Percentiles rank a stretch among this genome's conserved stretches.
Evolutionary conservation across 2,329 filamentous ascomycete species (phyloP).

Genomic region (Epichloe aotearoae): DNA sequence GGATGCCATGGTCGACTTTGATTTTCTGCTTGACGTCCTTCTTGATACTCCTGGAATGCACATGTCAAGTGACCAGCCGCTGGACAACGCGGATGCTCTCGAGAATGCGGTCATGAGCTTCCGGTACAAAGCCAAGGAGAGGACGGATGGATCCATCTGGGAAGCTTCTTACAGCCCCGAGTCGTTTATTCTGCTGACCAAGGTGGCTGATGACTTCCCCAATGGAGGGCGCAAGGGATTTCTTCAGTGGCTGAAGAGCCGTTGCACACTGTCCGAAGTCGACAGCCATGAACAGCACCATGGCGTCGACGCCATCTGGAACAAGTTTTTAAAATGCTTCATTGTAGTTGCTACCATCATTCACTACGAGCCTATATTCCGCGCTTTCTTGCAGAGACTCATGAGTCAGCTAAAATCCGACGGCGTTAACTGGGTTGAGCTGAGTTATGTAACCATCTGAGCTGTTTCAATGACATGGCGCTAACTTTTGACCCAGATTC

Average conservation of each 20-base stretch:
- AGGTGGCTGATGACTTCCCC: conserved; percentile 60
- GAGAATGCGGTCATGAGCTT: conserved; percentile 48
- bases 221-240: conserved; percentile 59
- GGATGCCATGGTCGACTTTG: conserved; percentile 82
- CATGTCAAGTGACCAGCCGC: conserved; percentile 45
- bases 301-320: conserved; percentile 73
- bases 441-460: conserved; percentile 33
- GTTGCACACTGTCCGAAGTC: conserved; percentile 56
- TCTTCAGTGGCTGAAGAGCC: conserved; percentile 59
- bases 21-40: conserved; percentile 61
- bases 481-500: conserved; percentile 29
- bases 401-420: conserved; percentile 63
- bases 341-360: conserved; percentile 59
- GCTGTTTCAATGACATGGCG: not conserved
- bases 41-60: conserved; percentile 63
- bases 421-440: conserved; percentile 73
- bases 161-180: conserved; percentile 43
- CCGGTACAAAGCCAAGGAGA: conserved; percentile 36
- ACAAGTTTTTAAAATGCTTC: conserved; percentile 67
- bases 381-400: conserved; percentile 58
- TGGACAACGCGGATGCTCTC: conserved; percentile 40
- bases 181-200: conserved; percentile 42
- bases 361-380: conserved; percentile 83
- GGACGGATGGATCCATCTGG: conserved; percentile 49
- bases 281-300: conserved; percentile 72